phyloP scores from a whole-genome alignment of 106 monocot genomes.

The Dioscorea dumetorum region DNA sequence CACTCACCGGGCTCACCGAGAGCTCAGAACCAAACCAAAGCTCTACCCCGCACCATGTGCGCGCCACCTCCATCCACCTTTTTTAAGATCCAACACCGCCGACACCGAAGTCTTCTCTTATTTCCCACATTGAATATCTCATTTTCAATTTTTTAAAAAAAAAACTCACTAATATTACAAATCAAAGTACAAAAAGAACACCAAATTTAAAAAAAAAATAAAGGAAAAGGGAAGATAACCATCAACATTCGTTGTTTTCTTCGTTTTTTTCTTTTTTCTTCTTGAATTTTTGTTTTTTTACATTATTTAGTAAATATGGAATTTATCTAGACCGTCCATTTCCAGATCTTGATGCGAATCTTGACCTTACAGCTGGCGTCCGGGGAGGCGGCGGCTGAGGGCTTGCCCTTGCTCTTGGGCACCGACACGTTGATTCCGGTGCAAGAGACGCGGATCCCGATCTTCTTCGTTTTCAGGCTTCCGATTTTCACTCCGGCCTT shows the following conservation, averaged over 20 bases:
- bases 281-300: no score
- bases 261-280: no score
- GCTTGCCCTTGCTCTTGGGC: constrained; percentile 30
- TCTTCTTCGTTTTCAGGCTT: constrained; percentile 39
- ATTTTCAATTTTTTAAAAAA: neutral
- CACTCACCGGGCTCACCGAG: no score
- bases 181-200: neutral
- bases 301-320: neutral
- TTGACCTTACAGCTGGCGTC: constrained; percentile 42
- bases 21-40: no score
- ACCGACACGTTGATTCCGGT: constrained; percentile 36
- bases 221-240: neutral
- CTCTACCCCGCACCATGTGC: no score
- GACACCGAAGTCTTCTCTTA: no score
- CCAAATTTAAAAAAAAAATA: neutral
- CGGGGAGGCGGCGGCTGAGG: constrained; percentile 8
- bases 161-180: neutral
- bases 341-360: constrained; percentile 72
- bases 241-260: neutral
- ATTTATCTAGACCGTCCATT: constrained; percentile 45
- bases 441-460: constrained; percentile 44
- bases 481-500: constrained; percentile 61
- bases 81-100: no score
- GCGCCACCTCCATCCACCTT: no score
- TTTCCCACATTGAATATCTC: neutral